phyloP scores from a whole-genome alignment of 768 basidiomycete genomes.

The Phlebiopsis flavidoalba region DNA sequence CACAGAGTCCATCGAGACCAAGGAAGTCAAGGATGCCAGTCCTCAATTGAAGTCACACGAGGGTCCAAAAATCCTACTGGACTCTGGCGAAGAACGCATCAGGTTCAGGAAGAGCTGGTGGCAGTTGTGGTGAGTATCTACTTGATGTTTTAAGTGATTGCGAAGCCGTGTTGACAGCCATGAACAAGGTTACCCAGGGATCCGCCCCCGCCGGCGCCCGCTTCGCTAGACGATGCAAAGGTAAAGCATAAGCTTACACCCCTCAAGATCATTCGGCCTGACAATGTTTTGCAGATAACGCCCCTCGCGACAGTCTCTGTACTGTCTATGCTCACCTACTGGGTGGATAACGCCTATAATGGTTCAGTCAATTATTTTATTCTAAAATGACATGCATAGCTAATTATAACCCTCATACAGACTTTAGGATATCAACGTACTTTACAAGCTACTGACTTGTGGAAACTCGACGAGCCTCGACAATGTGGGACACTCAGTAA shows the following conservation, averaged over 20 bases:
- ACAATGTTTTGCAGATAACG: constrained; percentile 32
- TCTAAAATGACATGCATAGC: background rate
- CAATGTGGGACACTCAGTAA: constrained; percentile 46
- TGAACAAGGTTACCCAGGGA: constrained; percentile 49
- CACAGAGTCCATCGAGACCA: constrained; percentile 5
- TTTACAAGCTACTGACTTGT: constrained; percentile 69
- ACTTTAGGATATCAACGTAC: constrained; percentile 66
- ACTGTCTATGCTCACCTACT: constrained; percentile 55
- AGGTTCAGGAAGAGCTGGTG: constrained; percentile 45
- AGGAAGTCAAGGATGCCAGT: constrained; percentile 7
- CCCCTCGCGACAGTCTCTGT: constrained; percentile 56
- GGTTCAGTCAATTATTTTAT: constrained; percentile 25
- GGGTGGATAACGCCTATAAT: constrained; percentile 62
- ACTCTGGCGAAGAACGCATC: constrained; percentile 26
- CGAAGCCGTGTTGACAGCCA: background rate
- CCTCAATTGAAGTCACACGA: constrained; percentile 1
- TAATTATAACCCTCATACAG: constrained; percentile 26
- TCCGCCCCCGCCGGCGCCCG: constrained; percentile 51
- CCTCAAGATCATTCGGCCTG: background rate
- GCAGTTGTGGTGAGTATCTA: constrained; percentile 43
- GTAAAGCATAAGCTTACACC: constrained; percentile 21
- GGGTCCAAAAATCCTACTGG: constrained; percentile 18
- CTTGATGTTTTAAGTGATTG: background rate
- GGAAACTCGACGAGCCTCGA: constrained; percentile 53
- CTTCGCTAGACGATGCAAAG: constrained; percentile 50